phyloP scores from a whole-genome alignment of 441 rosid genomes.

The Hypseocharis bilobata region DNA sequence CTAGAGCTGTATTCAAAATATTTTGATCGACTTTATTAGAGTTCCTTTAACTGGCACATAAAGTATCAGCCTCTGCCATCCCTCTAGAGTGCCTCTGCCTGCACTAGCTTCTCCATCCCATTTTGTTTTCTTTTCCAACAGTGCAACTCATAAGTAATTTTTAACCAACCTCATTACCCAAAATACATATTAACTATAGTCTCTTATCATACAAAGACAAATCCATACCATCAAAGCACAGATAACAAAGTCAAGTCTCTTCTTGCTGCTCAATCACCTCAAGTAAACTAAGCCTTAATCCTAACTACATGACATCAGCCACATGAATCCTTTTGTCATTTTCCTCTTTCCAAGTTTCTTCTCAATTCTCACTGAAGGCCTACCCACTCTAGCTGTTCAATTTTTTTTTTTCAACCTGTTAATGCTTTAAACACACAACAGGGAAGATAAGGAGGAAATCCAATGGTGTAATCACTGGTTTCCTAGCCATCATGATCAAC shows the following conservation, averaged over 20 bases:
- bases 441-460: not conserved
- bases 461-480: not conserved
- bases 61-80: too few relatives aligned
- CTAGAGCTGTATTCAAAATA: too few relatives aligned
- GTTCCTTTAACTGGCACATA: too few relatives aligned
- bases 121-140: too few relatives aligned
- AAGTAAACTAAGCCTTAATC: not conserved
- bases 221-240: too few relatives aligned
- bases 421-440: not conserved
- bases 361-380: not conserved
- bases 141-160: too few relatives aligned
- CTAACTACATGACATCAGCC: not conserved
- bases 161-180: too few relatives aligned
- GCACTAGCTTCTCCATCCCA: too few relatives aligned
- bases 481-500: not conserved
- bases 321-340: not conserved
- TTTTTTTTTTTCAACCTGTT: not conserved
- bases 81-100: too few relatives aligned
- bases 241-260: not conserved
- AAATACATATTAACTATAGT: too few relatives aligned
- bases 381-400: not conserved
- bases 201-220: too few relatives aligned
- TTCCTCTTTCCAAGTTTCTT: not conserved
- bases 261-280: not conserved
- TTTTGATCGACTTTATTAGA: too few relatives aligned